phyloP scores from a whole-genome alignment of 495 filamentous ascomycete genomes.

The Penicillium samsonianum region DNA sequence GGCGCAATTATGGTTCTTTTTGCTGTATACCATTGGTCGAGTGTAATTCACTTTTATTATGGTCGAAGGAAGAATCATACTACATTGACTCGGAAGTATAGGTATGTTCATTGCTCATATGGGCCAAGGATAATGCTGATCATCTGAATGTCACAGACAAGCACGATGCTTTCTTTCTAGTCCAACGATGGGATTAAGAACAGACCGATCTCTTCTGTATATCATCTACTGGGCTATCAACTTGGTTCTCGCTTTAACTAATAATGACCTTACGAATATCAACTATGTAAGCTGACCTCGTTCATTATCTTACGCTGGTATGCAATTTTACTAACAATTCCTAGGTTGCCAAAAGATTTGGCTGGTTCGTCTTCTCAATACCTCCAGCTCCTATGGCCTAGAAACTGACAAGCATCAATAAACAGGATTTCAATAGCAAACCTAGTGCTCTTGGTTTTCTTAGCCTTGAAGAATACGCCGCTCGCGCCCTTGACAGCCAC shows the following conservation, averaged over 20 bases:
- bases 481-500: slow-evolving; percentile 56
- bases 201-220: slow-evolving; percentile 51
- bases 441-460: slow-evolving; percentile 54
- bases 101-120: slow-evolving; percentile 1
- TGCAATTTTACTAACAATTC: not conserved
- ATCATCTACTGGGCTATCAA: slow-evolving; percentile 53
- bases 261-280: slow-evolving; percentile 3
- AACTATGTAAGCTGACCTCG: not conserved
- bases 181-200: slow-evolving; percentile 2
- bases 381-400: not conserved
- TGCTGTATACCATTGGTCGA: slow-evolving; percentile 50
- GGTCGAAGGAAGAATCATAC: not conserved
- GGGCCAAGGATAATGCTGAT: not conserved
- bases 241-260: slow-evolving; percentile 46
- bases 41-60: slow-evolving; percentile 22
- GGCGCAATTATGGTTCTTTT: slow-evolving; percentile 52
- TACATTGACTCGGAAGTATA: not conserved
- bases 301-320: not conserved
- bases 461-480: slow-evolving; percentile 62
- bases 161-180: slow-evolving; percentile 2
- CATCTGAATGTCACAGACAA: not conserved
- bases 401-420: not conserved
- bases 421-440: slow-evolving; percentile 55
- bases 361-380: slow-evolving; percentile 1
- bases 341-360: slow-evolving; percentile 10